Evolutionary conservation across 1,284 basidiomycete genomes (phyloP).

Genomic region (Leccinum fuscescens): DNA sequence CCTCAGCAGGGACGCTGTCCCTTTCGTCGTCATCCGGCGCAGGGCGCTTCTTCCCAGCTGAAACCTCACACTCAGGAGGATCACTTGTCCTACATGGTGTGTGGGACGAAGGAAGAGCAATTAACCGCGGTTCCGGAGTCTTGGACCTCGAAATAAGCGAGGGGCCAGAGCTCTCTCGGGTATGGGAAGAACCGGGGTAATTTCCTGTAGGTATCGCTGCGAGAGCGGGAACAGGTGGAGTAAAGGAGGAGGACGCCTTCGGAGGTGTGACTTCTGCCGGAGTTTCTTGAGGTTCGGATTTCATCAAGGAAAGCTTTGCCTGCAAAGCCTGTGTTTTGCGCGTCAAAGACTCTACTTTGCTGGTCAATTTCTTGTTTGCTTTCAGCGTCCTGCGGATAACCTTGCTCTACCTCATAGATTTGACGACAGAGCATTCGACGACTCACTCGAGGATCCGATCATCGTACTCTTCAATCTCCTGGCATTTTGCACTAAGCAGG

Average conservation of each 20-base stretch:
- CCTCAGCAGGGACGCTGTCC: conserved; percentile 48
- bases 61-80: conserved; percentile 39
- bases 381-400: conserved; percentile 56
- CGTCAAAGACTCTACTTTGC: conserved; percentile 65
- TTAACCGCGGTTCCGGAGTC: conserved; percentile 44
- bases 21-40: conserved; percentile 72
- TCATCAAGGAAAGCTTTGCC: conserved; percentile 58
- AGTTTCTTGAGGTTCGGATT: conserved; percentile 33
- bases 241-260: conserved; percentile 4
- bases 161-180: conserved; percentile 42
- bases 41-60: conserved; percentile 61
- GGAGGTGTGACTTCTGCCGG: conserved; percentile 11
- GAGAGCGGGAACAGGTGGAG: conserved; percentile 2
- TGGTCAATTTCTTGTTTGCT: conserved; percentile 70
- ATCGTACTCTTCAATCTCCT: conserved; percentile 81
- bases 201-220: background rate
- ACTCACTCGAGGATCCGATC: conserved; percentile 75
- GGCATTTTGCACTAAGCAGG: conserved; percentile 60
- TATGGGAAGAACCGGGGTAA: conserved; percentile 16
- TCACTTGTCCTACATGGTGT: conserved; percentile 36
- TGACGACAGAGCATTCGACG: conserved; percentile 1
- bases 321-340: conserved; percentile 71
- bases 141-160: conserved; percentile 46
- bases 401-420: background rate
- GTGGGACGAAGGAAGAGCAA: conserved; percentile 4